phyloP scores from a whole-genome alignment of 2,329 filamentous ascomycete genomes.

The Chrysosporium queenslandicum region DNA sequence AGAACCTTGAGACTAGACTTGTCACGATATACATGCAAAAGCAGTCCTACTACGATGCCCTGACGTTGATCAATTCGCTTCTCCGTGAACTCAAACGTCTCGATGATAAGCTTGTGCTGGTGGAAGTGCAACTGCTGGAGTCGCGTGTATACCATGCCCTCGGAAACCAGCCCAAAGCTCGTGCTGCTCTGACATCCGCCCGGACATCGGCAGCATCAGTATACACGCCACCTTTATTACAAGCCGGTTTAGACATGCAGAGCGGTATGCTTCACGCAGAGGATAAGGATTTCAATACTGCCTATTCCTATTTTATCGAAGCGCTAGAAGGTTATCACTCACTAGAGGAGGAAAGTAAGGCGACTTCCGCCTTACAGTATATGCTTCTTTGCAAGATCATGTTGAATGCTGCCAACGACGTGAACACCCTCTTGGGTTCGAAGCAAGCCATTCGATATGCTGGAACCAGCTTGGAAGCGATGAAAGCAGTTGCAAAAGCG shows the following conservation, averaged over 20 bases:
- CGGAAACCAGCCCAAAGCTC: slow-evolving; percentile 90
- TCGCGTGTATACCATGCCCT: slow-evolving; percentile 95
- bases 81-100: slow-evolving; percentile 94
- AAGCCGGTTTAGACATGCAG: slow-evolving; percentile 97
- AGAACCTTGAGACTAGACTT: slow-evolving; percentile 93
- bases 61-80: slow-evolving; percentile 91
- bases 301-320: slow-evolving; percentile 98
- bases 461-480: slow-evolving; percentile 89
- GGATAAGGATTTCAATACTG: slow-evolving; percentile 97
- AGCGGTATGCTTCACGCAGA: slow-evolving; percentile 98
- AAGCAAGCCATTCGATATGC: slow-evolving; percentile 97
- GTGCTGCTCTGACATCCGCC: slow-evolving; percentile 86
- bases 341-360: slow-evolving; percentile 76
- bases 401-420: slow-evolving; percentile 93
- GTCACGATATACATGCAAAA: slow-evolving; percentile 94
- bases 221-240: slow-evolving; percentile 88
- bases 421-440: slow-evolving; percentile 84
- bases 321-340: slow-evolving; percentile 93
- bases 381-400: slow-evolving; percentile 99
- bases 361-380: slow-evolving; percentile 96
- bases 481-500: slow-evolving; percentile 95
- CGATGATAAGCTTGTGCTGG: slow-evolving; percentile 95
- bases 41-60: slow-evolving; percentile 92
- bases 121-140: slow-evolving; percentile 95
- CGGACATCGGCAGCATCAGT: slow-evolving; percentile 93